Evolutionary conservation across 2,329 filamentous ascomycete genomes (phyloP).

Genomic region (Fusarium neocosmosporiellum): DNA sequence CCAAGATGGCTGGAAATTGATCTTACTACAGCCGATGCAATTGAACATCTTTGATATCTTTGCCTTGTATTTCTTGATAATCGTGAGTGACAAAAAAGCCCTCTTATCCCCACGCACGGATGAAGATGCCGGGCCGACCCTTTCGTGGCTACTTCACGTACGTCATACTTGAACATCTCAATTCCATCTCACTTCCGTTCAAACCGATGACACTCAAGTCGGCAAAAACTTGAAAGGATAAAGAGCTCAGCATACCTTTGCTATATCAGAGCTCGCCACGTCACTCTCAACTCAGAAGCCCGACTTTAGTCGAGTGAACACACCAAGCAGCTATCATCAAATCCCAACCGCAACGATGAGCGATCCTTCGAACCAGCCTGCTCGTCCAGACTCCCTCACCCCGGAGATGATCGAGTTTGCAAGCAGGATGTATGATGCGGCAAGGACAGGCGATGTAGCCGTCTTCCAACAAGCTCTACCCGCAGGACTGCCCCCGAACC

Average conservation of each 20-base stretch:
- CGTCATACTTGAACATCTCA: conserved; percentile 20
- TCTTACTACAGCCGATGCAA: not conserved
- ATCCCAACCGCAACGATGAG: conserved; percentile 18
- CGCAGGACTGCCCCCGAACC: conserved; percentile 73
- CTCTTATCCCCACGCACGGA: not conserved
- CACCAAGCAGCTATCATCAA: not conserved
- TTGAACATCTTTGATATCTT: not conserved
- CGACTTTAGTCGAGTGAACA: not conserved
- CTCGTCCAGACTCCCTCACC: conserved; percentile 54
- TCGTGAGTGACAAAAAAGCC: not conserved
- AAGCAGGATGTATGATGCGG: conserved; percentile 73
- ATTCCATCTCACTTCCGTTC: not conserved
- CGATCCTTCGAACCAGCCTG: conserved; percentile 23
- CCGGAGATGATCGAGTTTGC: conserved; percentile 75
- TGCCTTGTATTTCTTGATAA: not conserved
- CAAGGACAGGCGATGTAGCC: conserved; percentile 67
- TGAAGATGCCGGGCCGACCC: not conserved
- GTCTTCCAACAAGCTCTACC: conserved; percentile 72
- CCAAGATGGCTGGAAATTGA: conserved; percentile 1
- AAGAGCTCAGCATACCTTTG: not conserved
- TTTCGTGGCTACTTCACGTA: conserved; percentile 1
- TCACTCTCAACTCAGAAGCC: not conserved
- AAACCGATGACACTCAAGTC: not conserved
- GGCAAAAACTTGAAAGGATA: not conserved
- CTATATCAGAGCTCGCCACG: not conserved